Evolutionary conservation across 257 asterid species (phyloP).

Genomic region (Sherardia arvensis): DNA sequence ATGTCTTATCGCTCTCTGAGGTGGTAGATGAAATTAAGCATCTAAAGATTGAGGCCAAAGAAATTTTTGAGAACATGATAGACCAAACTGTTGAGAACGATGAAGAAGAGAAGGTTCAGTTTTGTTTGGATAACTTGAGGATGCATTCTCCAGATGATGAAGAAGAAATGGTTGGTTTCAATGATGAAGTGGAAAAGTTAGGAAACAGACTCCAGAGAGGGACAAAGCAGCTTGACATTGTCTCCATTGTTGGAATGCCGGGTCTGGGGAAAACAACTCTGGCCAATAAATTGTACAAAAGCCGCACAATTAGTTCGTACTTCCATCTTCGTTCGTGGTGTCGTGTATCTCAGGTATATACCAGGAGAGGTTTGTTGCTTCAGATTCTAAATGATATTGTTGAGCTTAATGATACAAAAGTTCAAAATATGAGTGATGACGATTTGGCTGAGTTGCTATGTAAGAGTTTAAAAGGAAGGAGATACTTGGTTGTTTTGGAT

Average conservation of each 20-base stretch:
- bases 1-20: neutral
- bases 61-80: neutral
- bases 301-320: neutral
- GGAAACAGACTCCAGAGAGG: neutral
- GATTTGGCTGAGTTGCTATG: neutral
- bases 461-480: neutral
- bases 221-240: neutral
- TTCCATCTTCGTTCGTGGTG: neutral
- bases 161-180: neutral
- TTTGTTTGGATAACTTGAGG: neutral
- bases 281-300: neutral
- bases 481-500: constrained; percentile 1
- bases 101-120: neutral
- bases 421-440: neutral
- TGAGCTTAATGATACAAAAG: neutral
- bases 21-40: neutral
- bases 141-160: neutral
- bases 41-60: neutral
- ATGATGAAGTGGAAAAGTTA: neutral
- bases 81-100: neutral
- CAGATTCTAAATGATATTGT: neutral
- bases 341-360: neutral
- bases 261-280: constrained; percentile 1
- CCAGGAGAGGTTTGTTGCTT: constrained; percentile 2
- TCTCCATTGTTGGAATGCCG: constrained; percentile 1